These are phyloP conservation scores for Phytophthora melonis DNA, from an alignment of 352 stramenopile genomes.

Conservation along the genomic window DNA sequence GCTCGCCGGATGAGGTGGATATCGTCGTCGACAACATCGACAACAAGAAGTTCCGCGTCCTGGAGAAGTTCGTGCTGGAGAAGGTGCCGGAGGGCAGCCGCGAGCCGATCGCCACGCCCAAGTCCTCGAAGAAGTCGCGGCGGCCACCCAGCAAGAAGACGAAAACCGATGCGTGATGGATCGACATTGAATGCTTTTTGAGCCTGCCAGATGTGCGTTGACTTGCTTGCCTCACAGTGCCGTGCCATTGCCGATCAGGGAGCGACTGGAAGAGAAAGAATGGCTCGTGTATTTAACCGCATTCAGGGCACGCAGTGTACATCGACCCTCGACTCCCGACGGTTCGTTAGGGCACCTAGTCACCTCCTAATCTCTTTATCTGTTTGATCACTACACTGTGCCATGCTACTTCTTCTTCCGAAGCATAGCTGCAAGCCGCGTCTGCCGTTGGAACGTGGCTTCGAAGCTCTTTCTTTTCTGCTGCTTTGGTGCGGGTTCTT, in stretches of 20 bases:
- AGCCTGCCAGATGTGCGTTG: constrained; percentile 17
- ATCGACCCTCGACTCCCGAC: constrained; percentile 12
- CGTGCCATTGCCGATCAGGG: constrained; percentile 6
- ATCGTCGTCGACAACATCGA: constrained; percentile 91
- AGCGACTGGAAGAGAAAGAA: constrained; percentile 18
- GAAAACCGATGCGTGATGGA: constrained; percentile 60
- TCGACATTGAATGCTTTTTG: constrained; percentile 25
- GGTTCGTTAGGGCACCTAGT: constrained; percentile 25
- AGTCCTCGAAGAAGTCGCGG: constrained; percentile 64
- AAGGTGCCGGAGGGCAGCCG: constrained; percentile 75
- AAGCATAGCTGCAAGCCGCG: constrained; percentile 59
- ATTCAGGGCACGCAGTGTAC: constrained; percentile 27
- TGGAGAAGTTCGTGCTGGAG: constrained; percentile 84
- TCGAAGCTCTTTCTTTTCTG: constrained; percentile 57
- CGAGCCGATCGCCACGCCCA: constrained; percentile 69
- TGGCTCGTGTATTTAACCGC: constrained; percentile 36
- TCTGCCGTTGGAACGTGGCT: constrained; percentile 57
- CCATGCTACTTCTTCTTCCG: constrained; percentile 47
- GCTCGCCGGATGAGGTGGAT: constrained; percentile 87
- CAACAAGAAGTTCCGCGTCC: constrained; percentile 87
- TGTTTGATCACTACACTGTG: not conserved
- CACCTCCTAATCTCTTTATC: not conserved
- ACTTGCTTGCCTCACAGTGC: constrained; percentile 7
- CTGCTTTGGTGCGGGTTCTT: constrained; percentile 37
- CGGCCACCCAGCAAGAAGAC: constrained; percentile 70